These are phyloP conservation scores for Schwanniomyces occidentalis DNA, from an alignment of 805 yeast genomes.

Conservation along the genomic window DNA sequence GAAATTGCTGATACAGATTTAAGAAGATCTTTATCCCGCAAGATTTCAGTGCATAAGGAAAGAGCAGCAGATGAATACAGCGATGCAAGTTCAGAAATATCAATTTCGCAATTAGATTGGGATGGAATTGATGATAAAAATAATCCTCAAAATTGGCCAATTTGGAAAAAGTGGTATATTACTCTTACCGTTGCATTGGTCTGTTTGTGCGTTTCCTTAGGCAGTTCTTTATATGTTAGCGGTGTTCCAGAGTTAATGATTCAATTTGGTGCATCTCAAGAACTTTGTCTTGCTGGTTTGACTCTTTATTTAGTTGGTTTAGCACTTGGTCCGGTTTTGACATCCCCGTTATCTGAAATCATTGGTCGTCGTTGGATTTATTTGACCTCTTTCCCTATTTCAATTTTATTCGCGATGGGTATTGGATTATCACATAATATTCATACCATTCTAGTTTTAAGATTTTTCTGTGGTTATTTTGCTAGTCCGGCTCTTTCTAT, in stretches of 20 bases:
- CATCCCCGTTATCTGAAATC: constrained; percentile 72
- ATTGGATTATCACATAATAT: constrained; percentile 66
- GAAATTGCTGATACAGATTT: constrained; percentile 17
- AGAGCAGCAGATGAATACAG: constrained; percentile 28
- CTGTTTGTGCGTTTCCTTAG: constrained; percentile 71
- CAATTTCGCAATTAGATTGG: constrained; percentile 43
- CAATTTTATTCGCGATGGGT: constrained; percentile 74
- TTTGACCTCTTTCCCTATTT: constrained; percentile 56
- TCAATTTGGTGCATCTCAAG: constrained; percentile 55
- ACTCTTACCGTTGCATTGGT: constrained; percentile 65
- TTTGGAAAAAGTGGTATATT: constrained; percentile 59
- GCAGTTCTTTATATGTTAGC: constrained; percentile 69
- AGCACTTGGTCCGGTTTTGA: constrained; percentile 67
- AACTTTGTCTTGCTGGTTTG: constrained; percentile 64
- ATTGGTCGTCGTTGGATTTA: constrained; percentile 69
- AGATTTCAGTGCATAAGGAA: no score
- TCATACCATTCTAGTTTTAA: constrained; percentile 56
- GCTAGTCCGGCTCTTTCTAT: constrained; percentile 84
- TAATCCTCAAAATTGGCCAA: constrained; percentile 71
- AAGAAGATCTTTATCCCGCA: no score
- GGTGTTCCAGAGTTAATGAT: constrained; percentile 57
- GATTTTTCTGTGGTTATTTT: constrained; percentile 73
- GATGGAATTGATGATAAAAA: constrained; percentile 61
- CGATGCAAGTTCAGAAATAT: constrained; percentile 9
- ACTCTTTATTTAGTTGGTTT: constrained; percentile 72